A percentile compares a stretch with the other conserved stretches of the same genome.
These are phyloP conservation scores for Termitomyces titanicus DNA, from an alignment of 768 basidiomycete species.

Conservation along the genomic window DNA sequence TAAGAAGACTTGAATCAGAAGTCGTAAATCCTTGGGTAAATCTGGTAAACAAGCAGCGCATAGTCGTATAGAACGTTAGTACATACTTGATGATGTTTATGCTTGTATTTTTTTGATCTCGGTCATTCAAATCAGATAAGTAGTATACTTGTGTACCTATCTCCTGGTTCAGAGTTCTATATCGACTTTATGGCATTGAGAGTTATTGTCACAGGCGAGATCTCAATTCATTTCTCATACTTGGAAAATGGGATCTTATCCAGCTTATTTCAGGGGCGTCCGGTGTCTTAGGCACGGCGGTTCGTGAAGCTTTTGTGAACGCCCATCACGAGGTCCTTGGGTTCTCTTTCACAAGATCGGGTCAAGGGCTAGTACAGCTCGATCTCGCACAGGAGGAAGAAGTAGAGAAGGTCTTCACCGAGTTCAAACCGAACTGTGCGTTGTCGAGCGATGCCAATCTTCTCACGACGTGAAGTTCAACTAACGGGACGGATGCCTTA, in stretches of 20 bases:
- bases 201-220: constrained; percentile 55
- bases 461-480: background rate
- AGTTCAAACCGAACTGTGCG: constrained; percentile 70
- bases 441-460: constrained; percentile 10
- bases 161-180: no score
- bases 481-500: constrained; percentile 20
- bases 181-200: constrained; percentile 31
- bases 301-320: constrained; percentile 61
- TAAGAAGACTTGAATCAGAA: no score
- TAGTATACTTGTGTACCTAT: no score
- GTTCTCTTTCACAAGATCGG: constrained; percentile 69
- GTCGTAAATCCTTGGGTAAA: no score
- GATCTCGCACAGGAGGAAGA: constrained; percentile 63
- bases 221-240: background rate
- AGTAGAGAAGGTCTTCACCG: constrained; percentile 50
- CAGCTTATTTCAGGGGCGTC: constrained; percentile 68
- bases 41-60: no score
- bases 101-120: background rate
- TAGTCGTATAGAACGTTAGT: no score
- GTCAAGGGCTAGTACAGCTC: constrained; percentile 48
- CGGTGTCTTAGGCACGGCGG: constrained; percentile 83
- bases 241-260: background rate
- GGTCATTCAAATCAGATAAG: no score
- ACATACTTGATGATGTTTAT: no score
- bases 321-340: constrained; percentile 48